Evolutionary conservation across 352 stramenopile species (phyloP), one percentile per base, ranked within the genome.

Genomic region (Pythium scleroteichum): DNA sequence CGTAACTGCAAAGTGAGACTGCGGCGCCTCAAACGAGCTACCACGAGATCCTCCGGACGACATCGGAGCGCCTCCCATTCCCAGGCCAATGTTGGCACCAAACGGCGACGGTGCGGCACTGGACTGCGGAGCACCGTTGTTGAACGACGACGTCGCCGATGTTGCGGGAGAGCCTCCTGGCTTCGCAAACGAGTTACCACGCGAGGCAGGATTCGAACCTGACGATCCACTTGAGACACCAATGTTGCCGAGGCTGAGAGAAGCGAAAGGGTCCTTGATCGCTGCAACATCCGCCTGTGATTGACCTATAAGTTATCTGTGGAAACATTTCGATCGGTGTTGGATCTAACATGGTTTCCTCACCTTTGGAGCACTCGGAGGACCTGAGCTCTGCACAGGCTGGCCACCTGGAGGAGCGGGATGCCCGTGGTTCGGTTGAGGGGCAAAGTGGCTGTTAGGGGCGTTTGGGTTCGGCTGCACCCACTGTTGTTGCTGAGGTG

Each of bases 241-340:
- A 17, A 90, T 71, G 56, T 62, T 76, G 24, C 75, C 73, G 16
- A 92, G 72, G 50, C 76, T 87, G 1, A 94, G 72, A 4, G 85
- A 78, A 7, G 85, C 79, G 50, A 94, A 94, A 16, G 80, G 85
- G 54, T 94, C 85, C 38, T 82, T 88, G 44, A 89, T 63, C 7
- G 76, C 71, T 38, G 77, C 35, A n/a, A 58, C 55, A 12, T 74
- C 68, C 38, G 66, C 66, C 44, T 64, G n/a, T 27, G 4, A 38
- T 8, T 59, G 6, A 39, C 9, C 38, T 42, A 62, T 22, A n/a
- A n/a, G n/a, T n/a, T n/a, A n/a, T n/a, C n/a, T n/a, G n/a, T n/a
- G n/a, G n/a, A n/a, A n/a, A n/a, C n/a, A n/a, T n/a, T n/a, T n/a
- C n/a, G n/a, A n/a, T n/a, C n/a, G n/a, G n/a, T n/a, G n/a, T n/a